Conservation (phyloP, 75 land plant species). For the Gnetum montanum region DNA sequence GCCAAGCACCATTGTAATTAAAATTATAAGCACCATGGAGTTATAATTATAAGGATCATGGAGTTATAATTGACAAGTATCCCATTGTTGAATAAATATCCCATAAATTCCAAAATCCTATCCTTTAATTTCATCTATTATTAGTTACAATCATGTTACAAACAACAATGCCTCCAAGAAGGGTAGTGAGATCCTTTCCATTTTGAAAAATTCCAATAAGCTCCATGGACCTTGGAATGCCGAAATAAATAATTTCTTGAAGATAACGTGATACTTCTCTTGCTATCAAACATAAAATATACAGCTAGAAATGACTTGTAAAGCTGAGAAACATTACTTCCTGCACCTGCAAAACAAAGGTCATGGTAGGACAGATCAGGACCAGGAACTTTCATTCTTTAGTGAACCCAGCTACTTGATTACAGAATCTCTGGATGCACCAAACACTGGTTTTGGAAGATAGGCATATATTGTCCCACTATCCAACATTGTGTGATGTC, state of each 20-base stretch:
- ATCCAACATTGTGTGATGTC: conserved; percentile 88
- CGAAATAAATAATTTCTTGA: conserved; percentile 90
- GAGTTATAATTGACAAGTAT: too few species aligned
- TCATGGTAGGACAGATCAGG: conserved; percentile 83
- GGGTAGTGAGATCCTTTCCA: conserved; percentile 75
- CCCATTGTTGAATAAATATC: too few species aligned
- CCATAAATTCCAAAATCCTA: conserved; percentile 94
- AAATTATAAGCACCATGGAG: too few species aligned
- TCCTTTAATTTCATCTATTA: conserved; percentile 71
- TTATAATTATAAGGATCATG: too few species aligned
- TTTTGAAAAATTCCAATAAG: conserved; percentile 92
- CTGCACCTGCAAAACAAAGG: conserved; percentile 85
- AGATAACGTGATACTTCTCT: conserved; percentile 46
- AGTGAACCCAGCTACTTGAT: conserved; percentile 29
- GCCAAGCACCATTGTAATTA: too few species aligned
- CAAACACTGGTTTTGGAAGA: conserved; percentile 72
- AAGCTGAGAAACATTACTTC: conserved; percentile 68
- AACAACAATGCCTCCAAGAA: conserved; percentile 94
- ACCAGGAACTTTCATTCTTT: conserved; percentile 56
- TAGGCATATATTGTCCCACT: conserved; percentile 99
- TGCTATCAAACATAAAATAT: conserved; percentile 61
- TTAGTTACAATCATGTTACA: conserved; percentile 92
- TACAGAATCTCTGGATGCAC: conserved; percentile 64
- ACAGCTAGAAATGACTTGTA: conserved; percentile 67
- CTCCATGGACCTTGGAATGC: conserved; percentile 82